Evolutionary conservation across 768 basidiomycete species (phyloP).

Genomic region (Trametes villosa): DNA sequence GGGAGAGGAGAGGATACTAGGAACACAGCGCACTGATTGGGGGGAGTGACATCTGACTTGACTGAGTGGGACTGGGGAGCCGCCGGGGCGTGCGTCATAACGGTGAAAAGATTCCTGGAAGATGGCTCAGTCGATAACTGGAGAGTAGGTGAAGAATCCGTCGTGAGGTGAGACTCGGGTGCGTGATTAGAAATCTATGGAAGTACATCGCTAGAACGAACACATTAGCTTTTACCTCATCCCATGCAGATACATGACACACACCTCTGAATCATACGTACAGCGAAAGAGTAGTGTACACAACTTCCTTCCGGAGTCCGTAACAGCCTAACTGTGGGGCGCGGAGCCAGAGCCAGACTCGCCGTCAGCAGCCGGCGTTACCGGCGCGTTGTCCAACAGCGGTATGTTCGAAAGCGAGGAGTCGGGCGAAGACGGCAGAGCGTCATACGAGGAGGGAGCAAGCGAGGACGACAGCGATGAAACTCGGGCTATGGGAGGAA

Average conservation of each 20-base stretch:
- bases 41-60: neutral
- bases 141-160: constrained; percentile 3
- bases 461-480: constrained; percentile 35
- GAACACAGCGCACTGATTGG: constrained; percentile 9
- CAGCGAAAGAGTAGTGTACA: constrained; percentile 19
- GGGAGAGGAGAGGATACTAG: constrained; percentile 1
- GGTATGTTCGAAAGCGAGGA: constrained; percentile 45
- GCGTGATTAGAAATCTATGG: constrained; percentile 14
- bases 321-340: neutral
- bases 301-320: neutral
- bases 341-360: constrained; percentile 11
- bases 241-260: neutral
- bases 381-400: constrained; percentile 33
- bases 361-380: neutral
- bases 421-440: constrained; percentile 51
- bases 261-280: constrained; percentile 16
- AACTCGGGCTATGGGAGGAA: constrained; percentile 2
- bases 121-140: neutral
- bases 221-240: neutral
- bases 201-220: neutral
- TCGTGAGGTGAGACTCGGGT: neutral
- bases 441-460: constrained; percentile 42
- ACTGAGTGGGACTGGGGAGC: neutral
- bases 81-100: neutral
- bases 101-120: neutral